These are phyloP conservation scores for Colletotrichum theobromicola DNA, from an alignment of 2,329 filamentous ascomycete genomes.

Conservation along the genomic window DNA sequence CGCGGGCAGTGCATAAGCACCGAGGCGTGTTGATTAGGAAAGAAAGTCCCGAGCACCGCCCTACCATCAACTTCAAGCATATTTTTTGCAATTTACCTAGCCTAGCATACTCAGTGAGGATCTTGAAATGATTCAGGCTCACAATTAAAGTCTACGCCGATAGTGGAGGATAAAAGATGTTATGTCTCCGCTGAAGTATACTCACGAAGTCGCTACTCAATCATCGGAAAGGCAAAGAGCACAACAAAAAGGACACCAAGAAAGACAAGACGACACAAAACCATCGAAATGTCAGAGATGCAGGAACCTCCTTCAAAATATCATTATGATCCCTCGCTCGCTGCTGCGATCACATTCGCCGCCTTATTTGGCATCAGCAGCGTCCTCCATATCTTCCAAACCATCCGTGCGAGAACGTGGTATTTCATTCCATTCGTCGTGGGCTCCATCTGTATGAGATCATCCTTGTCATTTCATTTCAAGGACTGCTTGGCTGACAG, in stretches of 20 bases:
- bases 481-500: fast-evolving
- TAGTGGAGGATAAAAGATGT: background rate
- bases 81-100: background rate
- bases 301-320: background rate
- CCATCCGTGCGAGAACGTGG: background rate
- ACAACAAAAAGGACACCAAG: background rate
- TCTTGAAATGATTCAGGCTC: background rate
- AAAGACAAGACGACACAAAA: background rate
- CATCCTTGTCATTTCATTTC: no score
- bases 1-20: background rate
- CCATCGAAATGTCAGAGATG: background rate
- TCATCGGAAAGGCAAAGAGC: no score
- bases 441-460: background rate
- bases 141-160: background rate
- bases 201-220: background rate
- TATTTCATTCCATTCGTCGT: background rate
- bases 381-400: background rate
- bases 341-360: background rate
- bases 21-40: background rate
- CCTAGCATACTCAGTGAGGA: background rate
- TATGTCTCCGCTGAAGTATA: background rate
- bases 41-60: background rate
- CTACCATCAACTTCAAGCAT: background rate
- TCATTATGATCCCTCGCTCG: background rate
- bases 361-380: background rate